Evolutionary conservation across 768 basidiomycete genomes (phyloP).

Genomic region (Lentinula boryana): DNA sequence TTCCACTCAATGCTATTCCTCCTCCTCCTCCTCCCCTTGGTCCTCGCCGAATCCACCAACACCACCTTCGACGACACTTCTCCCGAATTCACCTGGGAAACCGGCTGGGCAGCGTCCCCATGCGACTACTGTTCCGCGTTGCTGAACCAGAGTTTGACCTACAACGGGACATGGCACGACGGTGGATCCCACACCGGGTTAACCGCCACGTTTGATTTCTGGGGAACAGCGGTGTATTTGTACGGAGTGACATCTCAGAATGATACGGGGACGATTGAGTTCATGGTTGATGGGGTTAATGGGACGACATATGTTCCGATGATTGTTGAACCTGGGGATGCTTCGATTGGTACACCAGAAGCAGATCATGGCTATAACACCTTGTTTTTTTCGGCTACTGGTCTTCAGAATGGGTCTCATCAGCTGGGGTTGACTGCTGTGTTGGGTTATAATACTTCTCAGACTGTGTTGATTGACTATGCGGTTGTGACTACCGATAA

Average conservation of each 20-base stretch:
- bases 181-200: background rate
- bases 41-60: background rate
- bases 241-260: background rate
- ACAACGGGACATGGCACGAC: constrained; percentile 1
- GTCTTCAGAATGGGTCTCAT: background rate
- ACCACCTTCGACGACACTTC: background rate
- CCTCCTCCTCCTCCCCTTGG: background rate
- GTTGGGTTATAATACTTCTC: background rate
- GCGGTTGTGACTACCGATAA: background rate
- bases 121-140: background rate
- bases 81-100: background rate
- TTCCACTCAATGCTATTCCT: background rate
- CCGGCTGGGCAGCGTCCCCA: background rate
- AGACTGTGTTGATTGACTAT: constrained; percentile 1
- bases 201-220: background rate
- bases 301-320: background rate
- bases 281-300: background rate
- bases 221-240: background rate
- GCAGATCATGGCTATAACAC: background rate
- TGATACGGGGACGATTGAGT: background rate
- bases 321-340: background rate
- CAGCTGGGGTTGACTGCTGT: background rate
- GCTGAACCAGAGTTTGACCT: background rate
- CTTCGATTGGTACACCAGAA: background rate
- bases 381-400: background rate